Conservation (phyloP, 306 rosid genomes). For the Quercus gilva region DNA sequence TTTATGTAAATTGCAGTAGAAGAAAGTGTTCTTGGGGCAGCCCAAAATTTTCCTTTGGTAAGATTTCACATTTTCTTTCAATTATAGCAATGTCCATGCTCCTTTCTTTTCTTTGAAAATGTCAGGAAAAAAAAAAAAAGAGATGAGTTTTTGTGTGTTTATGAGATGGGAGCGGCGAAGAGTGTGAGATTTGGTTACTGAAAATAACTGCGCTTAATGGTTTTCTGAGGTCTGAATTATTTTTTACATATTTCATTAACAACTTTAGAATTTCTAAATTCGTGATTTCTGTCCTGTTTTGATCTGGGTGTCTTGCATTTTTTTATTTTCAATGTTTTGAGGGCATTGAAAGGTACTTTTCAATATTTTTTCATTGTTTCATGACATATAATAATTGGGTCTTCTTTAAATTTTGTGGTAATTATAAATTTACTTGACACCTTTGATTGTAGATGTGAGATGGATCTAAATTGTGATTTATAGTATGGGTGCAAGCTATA, state of each 20-base stretch:
- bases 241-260: not conserved
- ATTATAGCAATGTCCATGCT: no score
- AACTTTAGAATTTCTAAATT: slow-evolving; percentile 13
- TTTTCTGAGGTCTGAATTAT: slow-evolving; percentile 19
- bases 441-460: slow-evolving; percentile 1
- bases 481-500: not conserved
- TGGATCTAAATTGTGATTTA: slow-evolving; percentile 38
- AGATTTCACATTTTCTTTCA: no score
- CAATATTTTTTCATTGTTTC: not conserved
- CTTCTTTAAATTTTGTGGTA: not conserved
- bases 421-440: not conserved
- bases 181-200: no score
- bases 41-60: no score
- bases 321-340: slow-evolving; percentile 1
- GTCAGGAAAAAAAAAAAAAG: no score
- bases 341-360: slow-evolving; percentile 2
- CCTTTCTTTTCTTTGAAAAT: no score
- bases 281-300: not conserved
- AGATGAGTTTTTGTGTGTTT: no score
- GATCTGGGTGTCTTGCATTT: not conserved
- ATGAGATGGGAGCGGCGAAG: no score
- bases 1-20: no score
- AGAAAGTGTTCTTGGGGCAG: no score
- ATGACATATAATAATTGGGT: slow-evolving; percentile 1
- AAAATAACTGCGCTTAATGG: no score